Base-by-base conservation (phyloP, 768 basidiomycete species). In the Tubosaeta brunneosetosa region DNA sequence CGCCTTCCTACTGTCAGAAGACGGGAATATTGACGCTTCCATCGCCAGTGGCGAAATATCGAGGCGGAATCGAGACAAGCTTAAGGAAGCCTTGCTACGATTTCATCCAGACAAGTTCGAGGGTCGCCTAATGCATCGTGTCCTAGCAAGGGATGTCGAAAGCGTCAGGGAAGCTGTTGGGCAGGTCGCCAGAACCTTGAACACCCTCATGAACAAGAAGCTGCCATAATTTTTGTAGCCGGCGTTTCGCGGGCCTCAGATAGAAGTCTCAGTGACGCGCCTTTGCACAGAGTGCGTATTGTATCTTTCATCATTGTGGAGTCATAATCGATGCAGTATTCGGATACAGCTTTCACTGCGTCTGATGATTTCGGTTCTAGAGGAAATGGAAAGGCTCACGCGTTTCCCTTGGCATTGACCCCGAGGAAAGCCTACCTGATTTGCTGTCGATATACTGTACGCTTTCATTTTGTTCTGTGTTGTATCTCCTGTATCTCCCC, bases 81-180 rank as follows among this genome's bases (percentile, higher is more conserved):
- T 88, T 42, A 73, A 84, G 59, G 86, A 88, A 67, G 77, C 84
- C 0, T 75, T 88, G 60, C 66, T 88, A 25, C 82, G 86, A 17
- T 90, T 86, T 64, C 88, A 90, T 62, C 88, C 88, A 2, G 88
- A 90, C 67, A 90, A 90, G 64, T 89, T 89, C 49, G 85, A 90
- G 64, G 85, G 88, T 17, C 76, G 88, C 32, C 70, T 89, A 44
- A 81, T 88, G 77, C 64, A 65, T 45, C 72, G 74, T 5, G 73
- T 88, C 6, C 61, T 58, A 40, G 69, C 72, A 31, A 60, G 58
- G 12, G 85, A 90, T 22, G 66, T 61, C 60, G 76, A 75, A 40
- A 62, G 56, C 14, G 83, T 87, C 3, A 71, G 71, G 47, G 82
- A 86, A 56, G 85, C 75, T 0, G 82, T 85, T 17, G 85, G 82